Base-by-base conservation (phyloP, 306 rosid genomes). In the Cucurbita pepo region DNA sequence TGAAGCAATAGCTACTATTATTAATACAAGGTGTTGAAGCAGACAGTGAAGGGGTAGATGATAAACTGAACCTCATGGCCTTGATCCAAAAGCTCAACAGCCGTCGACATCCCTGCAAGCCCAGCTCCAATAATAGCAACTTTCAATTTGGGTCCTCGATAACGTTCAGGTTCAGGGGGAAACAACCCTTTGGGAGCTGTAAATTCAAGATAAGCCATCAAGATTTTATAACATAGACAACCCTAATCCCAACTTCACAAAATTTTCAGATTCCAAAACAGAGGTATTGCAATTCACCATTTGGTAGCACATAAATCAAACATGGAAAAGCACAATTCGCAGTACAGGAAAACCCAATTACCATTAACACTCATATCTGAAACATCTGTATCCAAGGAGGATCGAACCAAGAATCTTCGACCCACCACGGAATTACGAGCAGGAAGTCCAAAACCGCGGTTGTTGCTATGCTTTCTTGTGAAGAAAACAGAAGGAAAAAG, bases 51-150 rank as follows among this genome's bases (percentile, higher is more conserved):
- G 16, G 61, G 51, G 10, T 36, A 53, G 14, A 40, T 10, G 64
- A 60, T 13, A 75, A 60, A 40, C 77, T 38, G 79, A 81, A 94
- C 99, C 99, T 94, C 97, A 19, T 94, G 99, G 13, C 99, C 97
- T 86, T 89, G 97, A 84, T 94, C 95, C 91, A 94, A 82, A 79
- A 94, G 97, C 78, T 94, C 99, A 66, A 91, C 97, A 1, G 97
- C 99, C 18, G 99, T 94, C 59, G 97, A 91, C 99, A 94, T 91
- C 79, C 99, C 97, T 0, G 97, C 99, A 81, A 94, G 95, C 38
- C 99, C 99, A 79, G 99, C 97, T 71, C 99, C 97, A 60, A 94
- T 81, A 55, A 94, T 94, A n/a, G 99, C 99, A 71, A 94, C 96
- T 81, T 89, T 91, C 72, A 94, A 84, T 88, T 91, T 94, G 0